Evolutionary conservation across 2,329 filamentous ascomycete genomes (phyloP), one percentile per base, ranked within the genome.

Genomic region (Xylariaceae sp.): DNA sequence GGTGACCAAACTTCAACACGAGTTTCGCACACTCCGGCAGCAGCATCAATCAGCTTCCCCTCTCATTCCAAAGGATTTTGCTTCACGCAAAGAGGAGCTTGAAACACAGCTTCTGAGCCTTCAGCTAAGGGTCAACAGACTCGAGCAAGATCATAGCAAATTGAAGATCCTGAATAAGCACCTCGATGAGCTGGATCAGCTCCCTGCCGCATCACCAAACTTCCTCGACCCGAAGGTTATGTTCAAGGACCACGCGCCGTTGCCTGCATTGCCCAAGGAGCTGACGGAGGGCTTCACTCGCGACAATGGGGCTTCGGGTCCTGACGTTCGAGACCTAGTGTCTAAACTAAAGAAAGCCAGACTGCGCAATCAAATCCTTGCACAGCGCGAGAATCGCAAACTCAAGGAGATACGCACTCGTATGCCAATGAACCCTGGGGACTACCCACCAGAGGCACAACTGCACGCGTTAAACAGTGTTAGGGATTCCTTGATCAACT

Each of bases 401-500:
- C 67, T 82, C 15, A 65, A 70, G 2, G 71, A 72, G 30, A 65
- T 73, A 16, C 72, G 65, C 45, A 57, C 64, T 37, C 60, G 60
- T 32, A 60, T 62, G 4, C 61, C 66, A 15, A 54, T 59, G 32
- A 59, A 64, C 8, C 63, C 65, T 2, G 62, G 63, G 31, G 55
- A 55, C 15, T 51, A 71, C 30, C 52, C 56, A 9, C 57, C 62
- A 12, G 50, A 55, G 39, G 59, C 65, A 13, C 76, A 73, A 47
- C 50, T 79, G 3, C 65, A 70, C 36, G 81, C 81, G 12, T 62
- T 85, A 9, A 71, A 69, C 32, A 64, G 64, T 7, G 77, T 80
- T 9, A 71, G 81, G 13, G 73, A 74, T 38, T 76, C 78, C 47
- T 68, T 85, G 38, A 83, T 85, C 44, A 68, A 63, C 42, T 85